Evolutionary conservation across 2,329 filamentous ascomycete genomes (phyloP), one percentile per base, ranked within the genome.

Genomic region (Xylaria sp.): DNA sequence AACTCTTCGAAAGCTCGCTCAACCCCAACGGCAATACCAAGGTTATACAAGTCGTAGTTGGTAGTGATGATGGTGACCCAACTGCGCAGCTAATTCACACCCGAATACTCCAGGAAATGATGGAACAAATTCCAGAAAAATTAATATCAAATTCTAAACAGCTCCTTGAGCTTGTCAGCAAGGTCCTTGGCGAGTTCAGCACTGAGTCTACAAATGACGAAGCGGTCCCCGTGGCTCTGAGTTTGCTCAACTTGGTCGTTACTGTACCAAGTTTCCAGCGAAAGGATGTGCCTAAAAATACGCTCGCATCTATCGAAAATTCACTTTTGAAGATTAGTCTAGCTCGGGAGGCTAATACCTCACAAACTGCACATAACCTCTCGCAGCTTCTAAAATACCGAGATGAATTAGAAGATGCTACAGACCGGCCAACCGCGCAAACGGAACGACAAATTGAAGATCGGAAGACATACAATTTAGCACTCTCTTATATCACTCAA

Each of bases 91-190:
- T 92, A 1, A 74, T 83, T 5, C 81, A 90, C 64, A 80, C 87
- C 4, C 86, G 86, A 49, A 75, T 91, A 0, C 79, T 91, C 7
- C 87, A 90, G 68, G 83, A 82, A 33, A 81, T 92, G 75, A 85
- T 91, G 74, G 83, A 85, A 23, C 81, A 79, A 46, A 83, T 88
- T 46, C 83, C 87, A 1, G 84, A 88, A 21, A 87, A 85, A 63
- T 80, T 92, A 11, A 83, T 89, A 29, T 82, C 81, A 31, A 84
- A 87, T 58, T 88, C 89, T 2, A 82, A 83, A 43, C 86, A 90
- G 67, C 80, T 91, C 6, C 76, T 92, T 1, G 83, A 87, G 46
- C 80, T 93, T 1, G 82, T 89, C 49, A 79, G 80, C 52, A 83
- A 89, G 57, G 80, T 92, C 0, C 73, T 92, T 1, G 74, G 76